These are phyloP conservation scores for Arachis stenosperma DNA, from an alignment of 306 rosid species.

Conservation along the genomic window DNA sequence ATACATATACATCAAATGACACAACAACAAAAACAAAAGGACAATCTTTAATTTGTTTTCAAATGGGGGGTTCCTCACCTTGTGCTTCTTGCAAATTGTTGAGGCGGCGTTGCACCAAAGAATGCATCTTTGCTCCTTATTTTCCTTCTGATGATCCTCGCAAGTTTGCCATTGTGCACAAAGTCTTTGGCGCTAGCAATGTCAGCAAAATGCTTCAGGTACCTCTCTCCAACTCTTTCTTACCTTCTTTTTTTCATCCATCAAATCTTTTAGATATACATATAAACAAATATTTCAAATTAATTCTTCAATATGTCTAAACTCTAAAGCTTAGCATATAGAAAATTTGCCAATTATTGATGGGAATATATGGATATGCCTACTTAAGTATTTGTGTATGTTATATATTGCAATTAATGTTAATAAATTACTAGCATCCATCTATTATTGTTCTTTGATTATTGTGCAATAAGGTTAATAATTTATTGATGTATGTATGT, in stretches of 20 bases:
- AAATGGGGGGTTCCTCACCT: slow-evolving; percentile 72
- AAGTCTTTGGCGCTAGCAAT: slow-evolving; percentile 91
- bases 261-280: neutral
- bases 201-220: slow-evolving; percentile 88
- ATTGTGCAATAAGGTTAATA: neutral
- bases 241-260: neutral
- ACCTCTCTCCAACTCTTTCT: slow-evolving; percentile 1
- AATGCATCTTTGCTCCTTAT: slow-evolving; percentile 79
- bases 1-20: neutral
- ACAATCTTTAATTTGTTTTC: neutral
- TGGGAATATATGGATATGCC: neutral
- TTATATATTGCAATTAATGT: neutral
- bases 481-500: neutral
- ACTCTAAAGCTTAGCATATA: neutral
- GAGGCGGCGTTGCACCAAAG: slow-evolving; percentile 83
- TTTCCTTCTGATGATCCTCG: slow-evolving; percentile 78
- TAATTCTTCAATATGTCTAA: neutral
- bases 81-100: slow-evolving; percentile 85
- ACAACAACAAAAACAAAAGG: neutral
- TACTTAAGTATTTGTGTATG: no score
- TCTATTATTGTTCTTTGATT: neutral
- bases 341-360: neutral
- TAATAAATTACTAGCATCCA: neutral
- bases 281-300: neutral
- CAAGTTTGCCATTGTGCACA: slow-evolving; percentile 84